Evolutionary conservation across 305 asterid genomes (phyloP).

Genomic region (Fraxinus greggii): DNA sequence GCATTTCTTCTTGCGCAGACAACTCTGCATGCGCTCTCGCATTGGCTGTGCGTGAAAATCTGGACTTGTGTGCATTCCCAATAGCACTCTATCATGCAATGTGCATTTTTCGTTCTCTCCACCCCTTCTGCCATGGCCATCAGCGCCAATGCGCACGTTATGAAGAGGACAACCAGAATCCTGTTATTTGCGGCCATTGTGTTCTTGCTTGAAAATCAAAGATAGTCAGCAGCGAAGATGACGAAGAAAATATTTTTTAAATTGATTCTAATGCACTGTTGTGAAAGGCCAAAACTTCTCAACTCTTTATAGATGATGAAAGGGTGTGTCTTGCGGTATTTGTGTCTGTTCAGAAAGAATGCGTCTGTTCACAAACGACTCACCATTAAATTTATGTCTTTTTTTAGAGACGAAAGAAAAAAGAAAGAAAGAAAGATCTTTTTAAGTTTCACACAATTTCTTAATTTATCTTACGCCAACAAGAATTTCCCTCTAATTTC

Average conservation of each 20-base stretch:
- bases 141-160: not conserved
- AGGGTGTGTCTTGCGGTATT: not conserved
- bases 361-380: constrained; percentile 17
- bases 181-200: not conserved
- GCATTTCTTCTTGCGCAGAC: not conserved
- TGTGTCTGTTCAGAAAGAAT: constrained; percentile 23
- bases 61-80: not conserved
- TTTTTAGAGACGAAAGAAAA: no score
- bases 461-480: no score
- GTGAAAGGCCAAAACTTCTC: not conserved
- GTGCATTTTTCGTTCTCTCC: not conserved
- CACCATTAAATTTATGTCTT: not conserved
- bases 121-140: not conserved
- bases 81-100: not conserved
- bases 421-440: no score
- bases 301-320: not conserved
- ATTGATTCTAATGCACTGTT: not conserved
- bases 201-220: not conserved
- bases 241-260: not conserved
- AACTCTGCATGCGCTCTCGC: not conserved
- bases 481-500: no score
- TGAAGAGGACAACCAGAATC: not conserved
- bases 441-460: no score
- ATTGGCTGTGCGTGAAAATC: not conserved
- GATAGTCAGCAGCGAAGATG: not conserved